Conservation (phyloP, 2,329 filamentous ascomycete genomes). For the Gnomoniopsis sp. region DNA sequence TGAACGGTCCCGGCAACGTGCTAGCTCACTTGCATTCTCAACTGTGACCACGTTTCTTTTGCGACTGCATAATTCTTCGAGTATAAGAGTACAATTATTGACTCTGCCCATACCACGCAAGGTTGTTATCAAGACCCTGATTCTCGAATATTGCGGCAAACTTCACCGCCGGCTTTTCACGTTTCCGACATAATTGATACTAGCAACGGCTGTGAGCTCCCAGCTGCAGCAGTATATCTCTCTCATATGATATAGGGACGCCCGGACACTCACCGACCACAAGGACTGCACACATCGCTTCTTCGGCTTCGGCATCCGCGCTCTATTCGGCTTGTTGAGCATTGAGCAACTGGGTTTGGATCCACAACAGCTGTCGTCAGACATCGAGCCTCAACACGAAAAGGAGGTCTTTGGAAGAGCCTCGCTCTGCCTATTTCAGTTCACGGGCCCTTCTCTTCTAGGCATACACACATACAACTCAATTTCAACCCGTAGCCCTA, state of each 20-base stretch:
- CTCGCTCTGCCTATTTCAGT: neutral
- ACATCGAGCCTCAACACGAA: neutral
- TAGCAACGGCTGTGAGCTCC: neutral
- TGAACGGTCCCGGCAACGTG: no score
- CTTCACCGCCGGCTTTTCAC: no score
- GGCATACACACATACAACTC: neutral
- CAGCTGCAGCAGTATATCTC: neutral
- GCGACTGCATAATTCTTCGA: no score
- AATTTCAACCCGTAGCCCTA: neutral
- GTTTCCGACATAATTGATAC: no score
- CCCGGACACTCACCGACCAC: neutral
- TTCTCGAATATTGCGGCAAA: no score
- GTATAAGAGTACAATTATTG: no score
- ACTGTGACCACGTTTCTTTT: no score
- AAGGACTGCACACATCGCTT: neutral
- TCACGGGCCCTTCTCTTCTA: neutral
- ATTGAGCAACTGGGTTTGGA: neutral
- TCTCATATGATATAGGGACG: neutral
- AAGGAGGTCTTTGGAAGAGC: neutral
- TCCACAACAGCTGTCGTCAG: conserved; percentile 1
- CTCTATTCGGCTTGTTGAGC: neutral
- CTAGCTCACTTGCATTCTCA: no score
- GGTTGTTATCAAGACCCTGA: no score
- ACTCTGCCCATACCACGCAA: no score
- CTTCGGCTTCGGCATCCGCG: conserved; percentile 1